Conservation (phyloP, 352 stramenopile species). For the Globisporangium paroecandrum region DNA sequence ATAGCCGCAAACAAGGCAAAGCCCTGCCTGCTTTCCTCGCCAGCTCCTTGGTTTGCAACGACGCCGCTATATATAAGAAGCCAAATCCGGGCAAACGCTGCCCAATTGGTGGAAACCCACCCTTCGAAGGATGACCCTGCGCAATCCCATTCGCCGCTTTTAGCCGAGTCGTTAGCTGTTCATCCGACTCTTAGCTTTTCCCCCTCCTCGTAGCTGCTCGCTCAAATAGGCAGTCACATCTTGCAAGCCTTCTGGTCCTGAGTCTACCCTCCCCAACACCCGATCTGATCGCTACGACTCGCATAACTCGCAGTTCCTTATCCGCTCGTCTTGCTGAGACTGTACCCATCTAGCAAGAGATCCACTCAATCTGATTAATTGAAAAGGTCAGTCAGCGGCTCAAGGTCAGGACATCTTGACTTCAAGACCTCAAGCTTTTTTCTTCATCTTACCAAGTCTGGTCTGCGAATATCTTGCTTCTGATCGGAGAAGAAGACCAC, state of each 20-base stretch:
- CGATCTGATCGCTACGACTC: background rate
- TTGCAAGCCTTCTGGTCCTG: background rate
- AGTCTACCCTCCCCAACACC: background rate
- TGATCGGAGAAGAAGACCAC: background rate
- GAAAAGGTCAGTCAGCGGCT: background rate
- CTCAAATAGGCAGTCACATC: background rate
- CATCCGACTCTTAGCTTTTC: background rate
- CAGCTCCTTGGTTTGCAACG: constrained; percentile 3
- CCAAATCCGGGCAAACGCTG: constrained; percentile 5
- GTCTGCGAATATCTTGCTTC: background rate
- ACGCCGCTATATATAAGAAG: constrained; percentile 10
- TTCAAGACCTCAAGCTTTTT: background rate
- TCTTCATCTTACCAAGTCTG: background rate
- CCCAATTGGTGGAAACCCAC: constrained; percentile 9
- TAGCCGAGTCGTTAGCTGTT: constrained; percentile 2
- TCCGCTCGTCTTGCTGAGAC: background rate
- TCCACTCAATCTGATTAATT: background rate
- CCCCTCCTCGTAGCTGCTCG: background rate
- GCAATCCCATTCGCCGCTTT: constrained; percentile 8
- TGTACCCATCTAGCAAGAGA: background rate
- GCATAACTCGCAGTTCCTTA: background rate
- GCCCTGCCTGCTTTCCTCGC: background rate
- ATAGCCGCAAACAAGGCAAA: background rate
- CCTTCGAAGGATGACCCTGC: background rate
- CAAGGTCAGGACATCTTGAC: background rate